A percentile compares a stretch with the other conserved stretches of the same genome.
These are phyloP conservation scores for Penicillium desertorum DNA, from an alignment of 495 filamentous ascomycete species.

Conservation along the genomic window DNA sequence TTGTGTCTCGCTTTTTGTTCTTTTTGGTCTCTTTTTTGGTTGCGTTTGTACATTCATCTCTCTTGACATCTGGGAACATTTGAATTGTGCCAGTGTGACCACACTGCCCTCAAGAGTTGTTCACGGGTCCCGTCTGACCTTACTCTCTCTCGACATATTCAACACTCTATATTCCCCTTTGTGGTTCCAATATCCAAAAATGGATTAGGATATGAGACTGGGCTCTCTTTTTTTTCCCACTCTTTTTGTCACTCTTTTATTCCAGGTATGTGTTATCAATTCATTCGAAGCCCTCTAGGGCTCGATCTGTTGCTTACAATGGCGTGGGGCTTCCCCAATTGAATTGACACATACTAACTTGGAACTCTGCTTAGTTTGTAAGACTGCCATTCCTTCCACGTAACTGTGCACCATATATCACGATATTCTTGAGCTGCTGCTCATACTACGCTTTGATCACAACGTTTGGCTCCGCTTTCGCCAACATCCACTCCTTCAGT, in stretches of 20 bases:
- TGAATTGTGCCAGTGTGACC: conserved; percentile 1
- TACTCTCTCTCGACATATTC: conserved; percentile 10
- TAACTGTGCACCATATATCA: background rate
- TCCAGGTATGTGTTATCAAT: conserved; percentile 17
- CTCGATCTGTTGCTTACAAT: background rate
- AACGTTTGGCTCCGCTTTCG: conserved; percentile 5
- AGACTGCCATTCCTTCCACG: background rate
- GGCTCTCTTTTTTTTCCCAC: conserved; percentile 1
- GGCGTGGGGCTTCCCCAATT: background rate
- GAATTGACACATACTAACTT: conserved; percentile 3
- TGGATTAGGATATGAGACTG: conserved; percentile 22
- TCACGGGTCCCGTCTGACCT: conserved; percentile 1
- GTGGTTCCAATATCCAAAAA: conserved; percentile 14
- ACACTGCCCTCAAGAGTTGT: background rate
- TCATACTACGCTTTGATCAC: conserved; percentile 11
- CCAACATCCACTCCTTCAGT: conserved; percentile 23
- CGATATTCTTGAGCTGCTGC: background rate
- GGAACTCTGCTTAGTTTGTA: background rate
- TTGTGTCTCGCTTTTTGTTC: conserved; percentile 5
- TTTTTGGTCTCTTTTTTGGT: background rate
- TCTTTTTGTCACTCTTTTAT: conserved; percentile 19
- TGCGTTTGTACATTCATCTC: background rate
- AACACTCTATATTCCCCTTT: background rate
- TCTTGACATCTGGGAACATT: background rate
- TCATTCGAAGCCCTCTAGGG: background rate